A percentile compares a stretch with the other conserved stretches of the same genome.
These are phyloP conservation scores for Stephania cephalantha DNA, from an alignment of 164 flowering plant species.

Conservation along the genomic window DNA sequence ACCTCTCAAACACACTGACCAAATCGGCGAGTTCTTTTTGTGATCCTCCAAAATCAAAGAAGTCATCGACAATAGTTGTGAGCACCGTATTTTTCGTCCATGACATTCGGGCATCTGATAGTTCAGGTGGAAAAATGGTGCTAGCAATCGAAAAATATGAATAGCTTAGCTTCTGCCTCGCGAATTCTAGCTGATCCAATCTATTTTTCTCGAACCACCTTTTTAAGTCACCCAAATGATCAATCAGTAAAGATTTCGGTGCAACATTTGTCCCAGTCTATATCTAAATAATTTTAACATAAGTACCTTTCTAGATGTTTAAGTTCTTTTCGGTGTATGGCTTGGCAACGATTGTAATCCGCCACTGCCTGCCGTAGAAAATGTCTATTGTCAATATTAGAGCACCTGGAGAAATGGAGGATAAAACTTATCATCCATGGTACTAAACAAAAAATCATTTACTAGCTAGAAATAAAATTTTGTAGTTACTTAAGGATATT, in stretches of 20 bases:
- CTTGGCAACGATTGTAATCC: constrained; percentile 55
- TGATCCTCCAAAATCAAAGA: constrained; percentile 35
- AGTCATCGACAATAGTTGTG: constrained; percentile 33
- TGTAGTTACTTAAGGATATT: background rate
- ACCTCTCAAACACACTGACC: constrained; percentile 28
- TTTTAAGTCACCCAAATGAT: constrained; percentile 8
- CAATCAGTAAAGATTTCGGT: background rate
- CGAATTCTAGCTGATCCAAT: constrained; percentile 74
- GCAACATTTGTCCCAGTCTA: background rate
- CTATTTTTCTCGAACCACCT: constrained; percentile 73
- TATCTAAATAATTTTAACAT: background rate
- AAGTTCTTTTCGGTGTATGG: constrained; percentile 40
- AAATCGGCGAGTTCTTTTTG: constrained; percentile 29
- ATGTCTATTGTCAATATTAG: constrained; percentile 33
- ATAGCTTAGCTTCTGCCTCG: constrained; percentile 67
- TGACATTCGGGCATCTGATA: constrained; percentile 28
- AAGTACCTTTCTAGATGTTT: constrained; percentile 47
- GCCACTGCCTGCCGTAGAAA: constrained; percentile 40
- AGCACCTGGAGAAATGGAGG: constrained; percentile 24
- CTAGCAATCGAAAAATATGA: constrained; percentile 40
- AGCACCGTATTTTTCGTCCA: constrained; percentile 34
- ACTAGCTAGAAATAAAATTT: background rate
- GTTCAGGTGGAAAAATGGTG: constrained; percentile 25
- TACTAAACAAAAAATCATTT: background rate
- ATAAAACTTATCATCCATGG: background rate